These are phyloP conservation scores for Candida ovalis DNA, from an alignment of 805 yeast species.

Conservation along the genomic window DNA sequence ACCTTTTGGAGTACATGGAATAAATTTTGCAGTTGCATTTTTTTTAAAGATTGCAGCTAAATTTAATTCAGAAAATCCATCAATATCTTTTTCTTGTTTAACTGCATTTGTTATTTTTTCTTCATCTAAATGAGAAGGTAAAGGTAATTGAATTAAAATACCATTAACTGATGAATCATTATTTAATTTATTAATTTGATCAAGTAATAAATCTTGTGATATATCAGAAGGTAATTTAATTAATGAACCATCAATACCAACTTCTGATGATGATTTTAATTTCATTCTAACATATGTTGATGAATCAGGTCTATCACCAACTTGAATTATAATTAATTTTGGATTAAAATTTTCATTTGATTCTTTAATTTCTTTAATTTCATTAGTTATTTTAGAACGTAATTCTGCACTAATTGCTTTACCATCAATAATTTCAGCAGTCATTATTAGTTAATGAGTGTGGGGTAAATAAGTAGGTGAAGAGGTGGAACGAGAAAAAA, in stretches of 20 bases:
- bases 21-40: slow-evolving; percentile 76
- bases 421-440: slow-evolving; percentile 51
- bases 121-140: slow-evolving; percentile 80
- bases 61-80: slow-evolving; percentile 87
- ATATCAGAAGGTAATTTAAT: slow-evolving; percentile 61
- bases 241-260: slow-evolving; percentile 67
- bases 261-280: slow-evolving; percentile 82
- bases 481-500: not conserved
- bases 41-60: slow-evolving; percentile 88
- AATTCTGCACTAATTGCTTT: slow-evolving; percentile 46
- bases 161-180: slow-evolving; percentile 80
- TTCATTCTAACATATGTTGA: slow-evolving; percentile 90
- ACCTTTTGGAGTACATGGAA: slow-evolving; percentile 97
- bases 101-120: slow-evolving; percentile 77
- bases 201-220: slow-evolving; percentile 56
- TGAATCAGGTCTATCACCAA: slow-evolving; percentile 87
- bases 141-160: slow-evolving; percentile 82
- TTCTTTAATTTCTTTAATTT: slow-evolving; percentile 42
- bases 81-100: slow-evolving; percentile 83
- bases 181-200: slow-evolving; percentile 60
- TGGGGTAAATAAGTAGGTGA: not conserved
- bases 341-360: slow-evolving; percentile 60
- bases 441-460: slow-evolving; percentile 15
- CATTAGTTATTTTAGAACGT: slow-evolving; percentile 48
- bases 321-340: slow-evolving; percentile 78